Evolutionary conservation across 1,284 basidiomycete genomes (phyloP), one percentile per base, ranked within the genome.

Genomic region (Laetiporus sulphureus): DNA sequence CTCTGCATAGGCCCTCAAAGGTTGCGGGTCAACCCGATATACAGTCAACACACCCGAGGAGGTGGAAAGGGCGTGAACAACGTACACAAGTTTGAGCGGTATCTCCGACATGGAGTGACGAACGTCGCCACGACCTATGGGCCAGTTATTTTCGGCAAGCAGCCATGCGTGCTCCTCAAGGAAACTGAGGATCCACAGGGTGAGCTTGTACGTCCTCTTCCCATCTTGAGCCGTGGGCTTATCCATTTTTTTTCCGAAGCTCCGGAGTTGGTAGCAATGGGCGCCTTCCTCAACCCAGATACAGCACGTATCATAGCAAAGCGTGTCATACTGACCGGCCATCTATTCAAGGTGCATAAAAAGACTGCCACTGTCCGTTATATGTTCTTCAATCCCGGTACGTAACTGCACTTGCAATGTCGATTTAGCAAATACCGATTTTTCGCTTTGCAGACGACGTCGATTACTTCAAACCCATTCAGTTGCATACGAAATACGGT

Each of bases 81-180:
- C 53, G 92, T 96, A 1, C 94, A 99, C 74, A 99, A 97, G 59
- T 96, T 90, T 45, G 92, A 98, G 63, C 78, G 89, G n/a, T 99
- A 83, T 66, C 69, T 99, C 20, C 79, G 87, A 30, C 91, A 89
- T 53, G 86, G 90, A 2, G 67, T 70, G 24, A 91, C 91, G 1
- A 77, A 72, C 38, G 84, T 96, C 15, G 91, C 85, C 1, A 95
- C 91, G 2, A 78, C 84, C 1, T 98, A 91, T 58, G 91, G 85
- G 3, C 93, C 95, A 0, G 82, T 95, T 29, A 75, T 82, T 4
- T 97, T 97, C 52, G 96, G 96, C 21, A 87, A 82, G 48, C 81
- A 83, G 52, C 79, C 89, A 3, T 90, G 88, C 55, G 63, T 84
- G 12, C 68, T 93, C 44, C 65, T 94, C 10, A 70, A 74, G 41